phyloP scores from a whole-genome alignment of 2,329 filamentous ascomycete species.

The Pestalotiopsis sp. region DNA sequence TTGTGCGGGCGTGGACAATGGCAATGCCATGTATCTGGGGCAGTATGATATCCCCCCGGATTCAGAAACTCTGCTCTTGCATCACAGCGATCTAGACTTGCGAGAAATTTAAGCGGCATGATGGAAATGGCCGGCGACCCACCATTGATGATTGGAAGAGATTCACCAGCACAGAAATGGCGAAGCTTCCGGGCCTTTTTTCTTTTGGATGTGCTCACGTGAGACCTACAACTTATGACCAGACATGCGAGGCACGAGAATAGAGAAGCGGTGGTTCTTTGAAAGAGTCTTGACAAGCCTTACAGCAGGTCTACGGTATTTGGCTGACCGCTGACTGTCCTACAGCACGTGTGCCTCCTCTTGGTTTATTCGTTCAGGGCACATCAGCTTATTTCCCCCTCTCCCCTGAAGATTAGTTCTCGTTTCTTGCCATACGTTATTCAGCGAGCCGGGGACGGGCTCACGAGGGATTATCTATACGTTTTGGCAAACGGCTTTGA shows the following conservation, averaged over 20 bases:
- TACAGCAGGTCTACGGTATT: conserved; percentile 11
- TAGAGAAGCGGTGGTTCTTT: neutral
- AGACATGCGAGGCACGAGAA: neutral
- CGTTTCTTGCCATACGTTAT: conserved; percentile 20
- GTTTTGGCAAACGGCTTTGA: conserved; percentile 43
- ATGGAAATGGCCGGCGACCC: neutral
- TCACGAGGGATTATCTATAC: conserved; percentile 37
- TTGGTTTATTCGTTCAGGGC: conserved; percentile 9
- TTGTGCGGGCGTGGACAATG: neutral
- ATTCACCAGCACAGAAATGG: conserved; percentile 4
- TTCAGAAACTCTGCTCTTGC: conserved; percentile 12
- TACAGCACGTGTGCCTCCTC: neutral
- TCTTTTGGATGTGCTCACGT: neutral
- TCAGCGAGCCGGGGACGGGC: conserved; percentile 26
- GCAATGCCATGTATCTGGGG: neutral
- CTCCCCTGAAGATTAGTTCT: conserved; percentile 8
- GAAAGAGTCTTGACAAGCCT: neutral
- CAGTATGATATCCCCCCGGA: neutral
- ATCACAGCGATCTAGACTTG: conserved; percentile 19
- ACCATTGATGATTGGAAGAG: neutral
- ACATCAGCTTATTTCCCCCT: neutral
- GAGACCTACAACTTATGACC: neutral
- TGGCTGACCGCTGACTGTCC: neutral
- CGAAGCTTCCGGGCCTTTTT: neutral
- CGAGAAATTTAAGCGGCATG: conserved; percentile 6